A percentile compares a stretch with the other conserved stretches of the same genome.
Conservation (phyloP, 352 stramenopile species). For the Phytophthora nicotianae region DNA sequence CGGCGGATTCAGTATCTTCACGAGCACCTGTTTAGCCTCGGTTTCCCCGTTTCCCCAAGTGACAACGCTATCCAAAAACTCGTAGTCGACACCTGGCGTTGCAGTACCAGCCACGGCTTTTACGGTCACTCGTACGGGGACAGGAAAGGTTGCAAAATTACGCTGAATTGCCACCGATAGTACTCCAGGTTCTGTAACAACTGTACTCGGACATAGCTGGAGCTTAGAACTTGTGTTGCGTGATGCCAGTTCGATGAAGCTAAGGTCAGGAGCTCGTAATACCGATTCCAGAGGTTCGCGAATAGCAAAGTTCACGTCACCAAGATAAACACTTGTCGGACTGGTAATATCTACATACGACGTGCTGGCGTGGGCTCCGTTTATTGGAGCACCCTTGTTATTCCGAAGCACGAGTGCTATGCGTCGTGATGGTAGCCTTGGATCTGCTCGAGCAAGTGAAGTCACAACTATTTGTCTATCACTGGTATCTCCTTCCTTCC, state of each 20-base stretch:
- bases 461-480: constrained; percentile 58
- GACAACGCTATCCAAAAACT: constrained; percentile 31
- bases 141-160: constrained; percentile 44
- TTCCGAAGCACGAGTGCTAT: constrained; percentile 48
- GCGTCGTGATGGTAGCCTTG: constrained; percentile 28
- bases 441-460: constrained; percentile 40
- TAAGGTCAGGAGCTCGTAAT: constrained; percentile 45
- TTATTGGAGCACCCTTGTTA: constrained; percentile 28
- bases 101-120: constrained; percentile 57
- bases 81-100: constrained; percentile 56
- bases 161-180: constrained; percentile 57
- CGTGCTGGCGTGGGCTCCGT: constrained; percentile 33
- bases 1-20: constrained; percentile 48
- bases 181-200: constrained; percentile 37
- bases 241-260: constrained; percentile 55
- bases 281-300: constrained; percentile 37
- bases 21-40: constrained; percentile 39
- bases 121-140: constrained; percentile 38
- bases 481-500: constrained; percentile 55
- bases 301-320: constrained; percentile 63
- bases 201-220: constrained; percentile 51
- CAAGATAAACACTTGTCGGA: constrained; percentile 41
- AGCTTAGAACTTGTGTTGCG: constrained; percentile 55
- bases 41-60: constrained; percentile 46
- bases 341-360: constrained; percentile 53